Conservation (phyloP, 1,284 basidiomycete species). For the Apiotrichum veenhuisii region DNA sequence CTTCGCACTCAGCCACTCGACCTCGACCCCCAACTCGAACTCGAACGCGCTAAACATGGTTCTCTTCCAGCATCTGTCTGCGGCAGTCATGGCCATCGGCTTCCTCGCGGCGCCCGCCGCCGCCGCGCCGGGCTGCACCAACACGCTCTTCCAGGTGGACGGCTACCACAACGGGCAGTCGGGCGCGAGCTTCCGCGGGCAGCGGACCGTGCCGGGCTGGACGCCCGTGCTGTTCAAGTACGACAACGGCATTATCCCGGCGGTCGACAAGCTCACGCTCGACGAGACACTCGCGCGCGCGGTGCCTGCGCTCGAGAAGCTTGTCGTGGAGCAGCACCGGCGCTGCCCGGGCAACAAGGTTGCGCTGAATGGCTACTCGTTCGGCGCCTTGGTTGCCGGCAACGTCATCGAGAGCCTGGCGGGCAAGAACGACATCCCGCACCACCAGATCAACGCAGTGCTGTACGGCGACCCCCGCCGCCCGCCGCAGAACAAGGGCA, state of each 20-base stretch:
- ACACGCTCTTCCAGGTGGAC: background rate
- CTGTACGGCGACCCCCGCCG: background rate
- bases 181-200: background rate
- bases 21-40: no score
- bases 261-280: background rate
- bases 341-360: background rate
- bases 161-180: background rate
- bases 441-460: background rate
- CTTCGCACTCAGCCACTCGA: no score
- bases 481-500: background rate
- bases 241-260: background rate
- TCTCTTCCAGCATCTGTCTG: no score
- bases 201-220: background rate
- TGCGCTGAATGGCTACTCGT: background rate
- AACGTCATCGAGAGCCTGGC: background rate
- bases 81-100: background rate
- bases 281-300: background rate
- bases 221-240: background rate
- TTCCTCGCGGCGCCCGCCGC: background rate
- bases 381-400: background rate
- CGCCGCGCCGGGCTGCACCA: background rate
- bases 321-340: background rate
- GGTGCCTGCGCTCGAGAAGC: background rate
- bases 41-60: no score
- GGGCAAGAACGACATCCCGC: background rate